Base-by-base conservation (phyloP, 2,329 filamentous ascomycete species). In the Sarocladium brachiariae region DNA sequence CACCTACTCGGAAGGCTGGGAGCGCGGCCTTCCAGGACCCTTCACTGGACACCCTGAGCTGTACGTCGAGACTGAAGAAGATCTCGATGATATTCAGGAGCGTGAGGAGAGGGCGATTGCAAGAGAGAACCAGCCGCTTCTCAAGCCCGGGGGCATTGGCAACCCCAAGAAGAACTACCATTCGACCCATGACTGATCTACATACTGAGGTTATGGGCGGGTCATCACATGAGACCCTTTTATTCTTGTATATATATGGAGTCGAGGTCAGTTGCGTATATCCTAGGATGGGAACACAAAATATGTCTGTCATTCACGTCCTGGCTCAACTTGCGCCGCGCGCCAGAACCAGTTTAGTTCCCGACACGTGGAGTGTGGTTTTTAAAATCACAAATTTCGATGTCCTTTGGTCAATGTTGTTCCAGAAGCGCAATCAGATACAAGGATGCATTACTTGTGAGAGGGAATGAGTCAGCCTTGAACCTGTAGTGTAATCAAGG, bases 41-140 rank as follows among this genome's bases (percentile, higher is more conserved):
- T 76, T 76, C 55, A 75, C 73, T 1, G 72, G 72, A 1, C 75
- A 78, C 49, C 74, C 75, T 2, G 73, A 78, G 57, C 68, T 69
- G 52, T 77, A 78, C 49, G 74, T 74, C 27, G 69, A 73, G 47
- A 76, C 70, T 2, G 72, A 75, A 31, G 74, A 77, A 51, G 73
- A 78, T 52, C 63, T 77, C 54, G 71, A 75, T 47, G 67, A 72
- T 31, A 72, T 77, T 33, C 62, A 71, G 53, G 74, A 76, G 53
- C 70, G 74, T 18, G 75, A 78, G 55, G 75, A 77, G 50, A 65
- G 70, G 38, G 74, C 75, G 14, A 74, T 75, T 25, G 72, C 69
- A 13, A 61, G 71, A 33, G 75, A 78, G 60, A 76, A 70, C 34
- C 70, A 76, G 54, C 76, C 76, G 4, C 61, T 79, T 37, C 63